Percentiles rank a stretch among this genome's conserved stretches.
Evolutionary conservation across 352 stramenopile genomes (phyloP).

Genomic region (Plasmopara halstedii): DNA sequence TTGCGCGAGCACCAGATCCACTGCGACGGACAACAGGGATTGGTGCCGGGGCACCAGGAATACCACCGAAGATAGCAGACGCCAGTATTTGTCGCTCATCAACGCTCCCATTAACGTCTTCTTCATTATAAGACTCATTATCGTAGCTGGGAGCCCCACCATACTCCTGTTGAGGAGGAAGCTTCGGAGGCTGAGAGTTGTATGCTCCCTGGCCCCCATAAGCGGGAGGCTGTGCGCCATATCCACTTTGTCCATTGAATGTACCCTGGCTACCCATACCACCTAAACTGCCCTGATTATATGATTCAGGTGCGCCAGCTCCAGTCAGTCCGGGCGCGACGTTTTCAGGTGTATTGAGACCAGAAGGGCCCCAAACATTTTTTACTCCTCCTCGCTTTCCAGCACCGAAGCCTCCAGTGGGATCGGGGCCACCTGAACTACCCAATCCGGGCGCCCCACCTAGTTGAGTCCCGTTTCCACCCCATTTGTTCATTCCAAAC

Average conservation of each 20-base stretch:
- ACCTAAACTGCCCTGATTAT: conserved; percentile 22
- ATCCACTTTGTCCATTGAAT: conserved; percentile 23
- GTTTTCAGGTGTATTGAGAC: conserved; percentile 58
- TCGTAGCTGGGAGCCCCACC: conserved; percentile 30
- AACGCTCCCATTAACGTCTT: conserved; percentile 27
- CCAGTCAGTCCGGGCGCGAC: conserved; percentile 6
- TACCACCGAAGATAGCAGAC: conserved; percentile 95
- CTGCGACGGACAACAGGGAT: conserved; percentile 34
- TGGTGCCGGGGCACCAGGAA: conserved; percentile 63
- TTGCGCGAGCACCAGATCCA: conserved; percentile 18
- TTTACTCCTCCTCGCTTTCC: conserved; percentile 54
- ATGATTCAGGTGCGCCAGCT: conserved; percentile 22
- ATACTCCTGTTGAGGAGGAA: conserved; percentile 38
- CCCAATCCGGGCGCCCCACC: conserved; percentile 24
- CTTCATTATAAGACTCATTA: conserved; percentile 38
- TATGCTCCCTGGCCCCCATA: conserved; percentile 33
- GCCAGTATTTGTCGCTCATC: conserved; percentile 86
- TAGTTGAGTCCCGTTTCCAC: conserved; percentile 16
- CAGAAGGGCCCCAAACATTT: conserved; percentile 82
- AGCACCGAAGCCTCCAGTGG: conserved; percentile 30
- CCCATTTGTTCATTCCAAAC: conserved; percentile 61
- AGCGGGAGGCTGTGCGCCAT: conserved; percentile 26
- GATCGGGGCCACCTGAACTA: conserved; percentile 25
- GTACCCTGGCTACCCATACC: conserved; percentile 24
- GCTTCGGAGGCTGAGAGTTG: conserved; percentile 22